phyloP scores from a whole-genome alignment of 2,329 filamentous ascomycete species.

The Claviceps arundinis region DNA sequence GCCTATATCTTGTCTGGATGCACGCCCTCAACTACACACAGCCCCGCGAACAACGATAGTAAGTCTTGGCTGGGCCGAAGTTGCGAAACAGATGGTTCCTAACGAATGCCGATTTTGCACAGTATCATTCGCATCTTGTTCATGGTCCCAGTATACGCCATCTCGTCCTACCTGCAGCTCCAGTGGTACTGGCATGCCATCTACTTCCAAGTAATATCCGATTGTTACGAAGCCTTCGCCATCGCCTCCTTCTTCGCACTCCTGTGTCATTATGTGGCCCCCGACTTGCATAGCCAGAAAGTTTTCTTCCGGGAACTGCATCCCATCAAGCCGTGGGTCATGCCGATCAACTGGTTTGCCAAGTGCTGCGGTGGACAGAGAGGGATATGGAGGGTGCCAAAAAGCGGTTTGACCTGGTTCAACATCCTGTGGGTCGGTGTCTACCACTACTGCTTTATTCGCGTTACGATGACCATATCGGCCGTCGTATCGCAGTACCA shows the following conservation, averaged over 20 bases:
- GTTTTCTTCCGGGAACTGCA: constrained; percentile 60
- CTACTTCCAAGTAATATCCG: constrained; percentile 68
- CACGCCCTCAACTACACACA: constrained; percentile 49
- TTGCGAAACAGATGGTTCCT: neutral
- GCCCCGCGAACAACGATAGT: constrained; percentile 46
- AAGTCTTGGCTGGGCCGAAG: constrained; percentile 9
- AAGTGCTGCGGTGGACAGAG: constrained; percentile 56
- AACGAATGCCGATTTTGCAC: neutral
- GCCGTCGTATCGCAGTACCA: constrained; percentile 60
- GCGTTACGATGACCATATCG: constrained; percentile 66
- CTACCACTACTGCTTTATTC: constrained; percentile 77
- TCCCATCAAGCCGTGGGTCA: constrained; percentile 59
- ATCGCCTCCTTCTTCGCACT: constrained; percentile 79
- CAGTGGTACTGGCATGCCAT: constrained; percentile 64
- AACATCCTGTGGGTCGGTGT: constrained; percentile 74
- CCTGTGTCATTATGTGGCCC: constrained; percentile 67
- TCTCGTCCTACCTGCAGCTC: constrained; percentile 60
- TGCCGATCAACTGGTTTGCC: constrained; percentile 57
- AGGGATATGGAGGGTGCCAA: constrained; percentile 59
- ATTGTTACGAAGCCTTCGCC: constrained; percentile 83
- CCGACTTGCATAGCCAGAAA: constrained; percentile 68
- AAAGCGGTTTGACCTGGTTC: constrained; percentile 79
- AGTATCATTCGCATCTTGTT: constrained; percentile 80
- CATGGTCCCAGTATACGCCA: constrained; percentile 73
- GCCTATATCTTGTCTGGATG: constrained; percentile 43